These are phyloP conservation scores for Pichia sp. DNA, from an alignment of 1,139 yeast species.

Conservation along the genomic window DNA sequence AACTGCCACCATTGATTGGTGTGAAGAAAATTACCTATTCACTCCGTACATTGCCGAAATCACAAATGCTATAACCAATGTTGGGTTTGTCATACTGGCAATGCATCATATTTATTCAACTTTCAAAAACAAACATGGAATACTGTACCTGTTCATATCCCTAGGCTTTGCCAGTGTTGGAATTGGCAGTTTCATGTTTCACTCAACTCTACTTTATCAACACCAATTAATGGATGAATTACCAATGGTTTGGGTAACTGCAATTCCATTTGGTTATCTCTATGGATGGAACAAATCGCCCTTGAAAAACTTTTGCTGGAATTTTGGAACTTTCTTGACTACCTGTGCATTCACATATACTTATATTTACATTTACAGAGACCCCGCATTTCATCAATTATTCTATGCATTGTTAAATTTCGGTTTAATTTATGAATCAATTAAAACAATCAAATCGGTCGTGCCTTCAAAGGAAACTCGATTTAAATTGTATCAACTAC, in stretches of 20 bases:
- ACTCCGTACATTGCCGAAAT: slow-evolving; percentile 85
- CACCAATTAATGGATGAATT: slow-evolving; percentile 89
- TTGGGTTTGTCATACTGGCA: slow-evolving; percentile 54
- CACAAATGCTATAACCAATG: slow-evolving; percentile 72
- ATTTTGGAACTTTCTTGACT: slow-evolving; percentile 43
- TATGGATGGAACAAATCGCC: slow-evolving; percentile 55
- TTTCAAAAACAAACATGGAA: slow-evolving; percentile 52
- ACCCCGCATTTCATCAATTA: slow-evolving; percentile 85
- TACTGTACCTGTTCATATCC: slow-evolving; percentile 62
- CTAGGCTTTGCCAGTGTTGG: slow-evolving; percentile 85
- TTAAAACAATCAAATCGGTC: slow-evolving; percentile 18
- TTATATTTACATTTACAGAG: slow-evolving; percentile 58
- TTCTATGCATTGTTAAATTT: slow-evolving; percentile 62
- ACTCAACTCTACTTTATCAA: slow-evolving; percentile 86
- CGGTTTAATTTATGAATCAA: slow-evolving; percentile 28
- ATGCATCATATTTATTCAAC: slow-evolving; percentile 60
- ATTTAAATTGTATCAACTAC: slow-evolving; percentile 21
- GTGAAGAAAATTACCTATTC: slow-evolving; percentile 90
- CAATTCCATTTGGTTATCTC: slow-evolving; percentile 88
- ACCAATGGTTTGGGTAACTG: slow-evolving; percentile 97
- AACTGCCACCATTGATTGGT: slow-evolving; percentile 83
- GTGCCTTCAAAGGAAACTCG: slow-evolving; percentile 21
- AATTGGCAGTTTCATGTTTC: slow-evolving; percentile 89
- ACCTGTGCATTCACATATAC: slow-evolving; percentile 52
- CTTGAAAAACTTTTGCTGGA: slow-evolving; percentile 26